A percentile compares a stretch with the other conserved stretches of the same genome.
phyloP scores from a whole-genome alignment of 805 yeast genomes.

The Candida cerambycidarum region DNA sequence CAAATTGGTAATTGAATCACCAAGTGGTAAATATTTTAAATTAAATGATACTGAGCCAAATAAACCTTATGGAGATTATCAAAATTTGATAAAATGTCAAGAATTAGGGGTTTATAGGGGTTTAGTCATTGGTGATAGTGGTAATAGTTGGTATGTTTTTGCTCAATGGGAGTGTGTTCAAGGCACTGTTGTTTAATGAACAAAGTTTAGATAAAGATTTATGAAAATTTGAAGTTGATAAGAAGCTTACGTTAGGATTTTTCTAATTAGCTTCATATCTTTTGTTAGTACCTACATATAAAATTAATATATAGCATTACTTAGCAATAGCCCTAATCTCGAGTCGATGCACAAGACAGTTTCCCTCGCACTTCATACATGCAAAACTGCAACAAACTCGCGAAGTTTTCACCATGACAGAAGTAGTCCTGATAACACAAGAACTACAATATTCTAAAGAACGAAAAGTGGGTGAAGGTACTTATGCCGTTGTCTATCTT shows the following conservation, averaged over 20 bases:
- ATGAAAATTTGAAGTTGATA: background rate
- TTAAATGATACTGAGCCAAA: conserved; percentile 50
- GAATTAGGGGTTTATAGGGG: conserved; percentile 86
- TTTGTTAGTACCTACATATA: background rate
- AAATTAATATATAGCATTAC: conserved; percentile 3
- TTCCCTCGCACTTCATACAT: too few species aligned
- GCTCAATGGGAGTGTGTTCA: conserved; percentile 81
- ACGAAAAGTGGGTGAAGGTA: conserved; percentile 96
- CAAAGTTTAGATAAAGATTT: background rate
- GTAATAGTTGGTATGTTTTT: conserved; percentile 80
- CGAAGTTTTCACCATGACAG: conserved; percentile 1
- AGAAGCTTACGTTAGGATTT: too few species aligned
- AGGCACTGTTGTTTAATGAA: conserved; percentile 13
- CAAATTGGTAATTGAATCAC: conserved; percentile 74
- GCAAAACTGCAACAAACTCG: too few species aligned
- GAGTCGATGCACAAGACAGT: too few species aligned
- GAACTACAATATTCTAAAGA: conserved; percentile 48
- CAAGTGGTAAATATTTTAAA: conserved; percentile 74
- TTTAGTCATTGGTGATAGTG: conserved; percentile 73
- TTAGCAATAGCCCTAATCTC: conserved; percentile 1
- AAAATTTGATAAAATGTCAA: conserved; percentile 54
- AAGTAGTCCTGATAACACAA: background rate
- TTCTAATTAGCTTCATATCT: background rate
- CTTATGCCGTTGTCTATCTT: conserved; percentile 93
- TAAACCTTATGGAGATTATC: conserved; percentile 56